A percentile compares a stretch with the other conserved stretches of the same genome.
phyloP scores from a whole-genome alignment of 192 early-diverging fungal species.

The Coemansia sp. region DNA sequence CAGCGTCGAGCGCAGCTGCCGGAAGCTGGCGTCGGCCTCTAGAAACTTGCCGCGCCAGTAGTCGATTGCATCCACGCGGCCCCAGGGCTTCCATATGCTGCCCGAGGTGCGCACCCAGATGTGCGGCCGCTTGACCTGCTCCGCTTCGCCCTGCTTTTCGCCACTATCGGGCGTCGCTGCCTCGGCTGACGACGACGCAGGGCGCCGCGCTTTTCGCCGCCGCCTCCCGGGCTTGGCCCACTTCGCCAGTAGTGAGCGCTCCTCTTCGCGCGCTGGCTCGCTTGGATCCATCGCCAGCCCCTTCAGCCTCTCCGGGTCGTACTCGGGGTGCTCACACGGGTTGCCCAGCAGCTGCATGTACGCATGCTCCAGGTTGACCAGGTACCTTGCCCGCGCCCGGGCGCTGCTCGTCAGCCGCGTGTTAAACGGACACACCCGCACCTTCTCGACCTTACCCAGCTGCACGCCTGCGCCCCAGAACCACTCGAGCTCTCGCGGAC shows the following conservation, averaged over 20 bases:
- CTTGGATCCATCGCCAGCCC: conserved; percentile 18
- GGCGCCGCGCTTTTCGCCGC: neutral
- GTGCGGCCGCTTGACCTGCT: conserved; percentile 6
- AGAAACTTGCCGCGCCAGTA: conserved; percentile 58
- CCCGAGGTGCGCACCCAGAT: conserved; percentile 29
- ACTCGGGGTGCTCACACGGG: conserved; percentile 61
- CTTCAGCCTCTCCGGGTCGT: conserved; percentile 54
- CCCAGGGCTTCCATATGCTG: conserved; percentile 53
- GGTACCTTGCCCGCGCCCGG: conserved; percentile 53
- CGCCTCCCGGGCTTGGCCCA: conserved; percentile 38
- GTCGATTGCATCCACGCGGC: conserved; percentile 67
- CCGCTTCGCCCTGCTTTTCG: neutral
- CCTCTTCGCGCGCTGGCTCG: conserved; percentile 17
- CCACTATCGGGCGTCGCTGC: neutral
- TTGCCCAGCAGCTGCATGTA: conserved; percentile 65
- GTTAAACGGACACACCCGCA: conserved; percentile 61
- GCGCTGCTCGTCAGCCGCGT: conserved; percentile 56
- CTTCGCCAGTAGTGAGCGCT: conserved; percentile 17
- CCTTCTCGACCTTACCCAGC: conserved; percentile 63
- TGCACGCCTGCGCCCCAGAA: conserved; percentile 62
- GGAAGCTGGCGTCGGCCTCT: conserved; percentile 56
- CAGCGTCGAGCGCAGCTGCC: conserved; percentile 37
- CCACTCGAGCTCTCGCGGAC: conserved; percentile 61
- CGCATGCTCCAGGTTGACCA: conserved; percentile 58
- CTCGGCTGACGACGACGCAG: neutral